Evolutionary conservation across 2,329 filamentous ascomycete species (phyloP).

Genomic region (Parasarocladium wereldwijsianum): DNA sequence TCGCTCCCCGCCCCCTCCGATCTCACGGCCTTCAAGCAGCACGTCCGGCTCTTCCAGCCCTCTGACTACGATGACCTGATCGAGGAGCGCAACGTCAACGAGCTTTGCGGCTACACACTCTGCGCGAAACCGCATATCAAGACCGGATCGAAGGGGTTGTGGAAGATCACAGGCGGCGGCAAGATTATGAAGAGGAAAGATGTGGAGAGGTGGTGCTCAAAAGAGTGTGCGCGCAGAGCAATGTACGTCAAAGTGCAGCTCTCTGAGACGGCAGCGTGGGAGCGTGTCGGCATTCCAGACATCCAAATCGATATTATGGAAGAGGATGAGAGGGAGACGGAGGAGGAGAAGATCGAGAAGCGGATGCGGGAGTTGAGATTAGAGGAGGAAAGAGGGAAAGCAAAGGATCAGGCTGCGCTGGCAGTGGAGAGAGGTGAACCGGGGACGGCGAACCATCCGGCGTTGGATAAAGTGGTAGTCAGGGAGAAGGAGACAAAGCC

Average conservation of each 20-base stretch:
- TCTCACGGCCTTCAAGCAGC: constrained; percentile 45
- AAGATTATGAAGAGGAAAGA: constrained; percentile 57
- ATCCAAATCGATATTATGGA: constrained; percentile 49
- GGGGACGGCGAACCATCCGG: constrained; percentile 7
- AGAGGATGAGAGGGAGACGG: constrained; percentile 40
- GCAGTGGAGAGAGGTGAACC: constrained; percentile 33
- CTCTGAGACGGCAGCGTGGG: constrained; percentile 72
- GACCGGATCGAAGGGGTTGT: constrained; percentile 43
- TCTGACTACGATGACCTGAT: constrained; percentile 81
- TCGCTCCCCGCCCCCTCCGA: constrained; percentile 41
- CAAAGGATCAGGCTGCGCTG: constrained; percentile 25
- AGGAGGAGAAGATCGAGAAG: constrained; percentile 19
- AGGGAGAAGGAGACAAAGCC: constrained; percentile 17
- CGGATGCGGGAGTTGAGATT: constrained; percentile 28
- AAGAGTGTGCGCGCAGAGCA: constrained; percentile 62
- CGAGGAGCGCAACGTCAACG: constrained; percentile 74
- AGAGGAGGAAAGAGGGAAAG: constrained; percentile 25
- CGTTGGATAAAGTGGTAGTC: constrained; percentile 12
- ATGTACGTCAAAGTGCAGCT: constrained; percentile 84
- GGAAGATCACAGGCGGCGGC: constrained; percentile 45
- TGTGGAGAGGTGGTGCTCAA: constrained; percentile 77
- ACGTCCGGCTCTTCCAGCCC: constrained; percentile 64
- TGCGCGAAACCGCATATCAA: constrained; percentile 52
- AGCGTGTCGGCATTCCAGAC: constrained; percentile 46
- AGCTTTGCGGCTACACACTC: constrained; percentile 69